Evolutionary conservation across 2,329 filamentous ascomycete genomes (phyloP).

Genomic region (Phyllosticta citrichinensis): DNA sequence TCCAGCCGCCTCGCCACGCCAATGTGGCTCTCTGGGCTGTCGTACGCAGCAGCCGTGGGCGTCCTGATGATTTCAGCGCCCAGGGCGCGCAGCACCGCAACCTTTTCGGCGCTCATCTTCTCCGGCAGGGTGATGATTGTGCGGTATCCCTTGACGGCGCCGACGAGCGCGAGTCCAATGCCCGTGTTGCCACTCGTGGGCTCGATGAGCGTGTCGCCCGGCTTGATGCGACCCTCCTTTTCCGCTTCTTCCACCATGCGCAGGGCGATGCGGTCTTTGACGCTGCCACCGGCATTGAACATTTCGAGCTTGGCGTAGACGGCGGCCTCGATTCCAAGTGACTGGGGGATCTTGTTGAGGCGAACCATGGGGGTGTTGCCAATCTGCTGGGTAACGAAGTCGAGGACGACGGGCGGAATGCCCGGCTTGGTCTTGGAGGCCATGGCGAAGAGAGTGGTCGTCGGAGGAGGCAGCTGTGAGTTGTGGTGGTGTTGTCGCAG

Average conservation of each 20-base stretch:
- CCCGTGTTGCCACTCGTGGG: conserved; percentile 97
- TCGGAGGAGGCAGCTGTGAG: not conserved
- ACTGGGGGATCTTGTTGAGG: conserved; percentile 86
- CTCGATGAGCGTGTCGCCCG: conserved; percentile 93
- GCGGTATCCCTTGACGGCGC: conserved; percentile 93
- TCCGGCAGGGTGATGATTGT: conserved; percentile 97
- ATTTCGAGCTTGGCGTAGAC: conserved; percentile 88
- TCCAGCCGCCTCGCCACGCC: conserved; percentile 82
- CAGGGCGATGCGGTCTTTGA: conserved; percentile 90
- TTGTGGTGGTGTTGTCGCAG: not conserved
- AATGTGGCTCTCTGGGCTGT: conserved; percentile 92
- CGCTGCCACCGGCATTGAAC: conserved; percentile 87
- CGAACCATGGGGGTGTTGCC: conserved; percentile 93
- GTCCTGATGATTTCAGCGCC: conserved; percentile 97
- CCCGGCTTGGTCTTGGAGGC: conserved; percentile 39
- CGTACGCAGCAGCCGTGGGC: conserved; percentile 88
- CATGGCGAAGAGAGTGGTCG: conserved; percentile 23
- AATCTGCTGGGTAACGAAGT: conserved; percentile 75
- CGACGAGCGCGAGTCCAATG: conserved; percentile 88
- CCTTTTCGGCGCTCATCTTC: conserved; percentile 99
- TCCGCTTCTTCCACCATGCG: conserved; percentile 98
- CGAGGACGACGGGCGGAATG: conserved; percentile 46
- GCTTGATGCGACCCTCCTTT: conserved; percentile 83
- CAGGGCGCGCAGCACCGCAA: conserved; percentile 83
- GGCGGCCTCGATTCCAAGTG: conserved; percentile 76